phyloP scores from a whole-genome alignment of 345 rosid genomes.

The Brassica nigra region DNA sequence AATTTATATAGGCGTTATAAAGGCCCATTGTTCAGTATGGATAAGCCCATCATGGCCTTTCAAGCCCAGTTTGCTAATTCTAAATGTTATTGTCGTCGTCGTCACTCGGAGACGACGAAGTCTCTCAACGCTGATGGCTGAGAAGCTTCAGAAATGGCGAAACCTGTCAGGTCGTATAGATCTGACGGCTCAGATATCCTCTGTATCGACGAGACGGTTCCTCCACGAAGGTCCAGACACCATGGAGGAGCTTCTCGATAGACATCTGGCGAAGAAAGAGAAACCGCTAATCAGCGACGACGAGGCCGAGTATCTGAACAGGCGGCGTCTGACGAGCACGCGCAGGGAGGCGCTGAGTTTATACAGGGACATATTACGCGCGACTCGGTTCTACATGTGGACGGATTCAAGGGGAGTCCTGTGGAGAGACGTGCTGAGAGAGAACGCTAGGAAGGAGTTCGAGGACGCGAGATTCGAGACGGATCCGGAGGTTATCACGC shows the following conservation, averaged over 20 bases:
- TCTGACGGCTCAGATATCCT: not conserved
- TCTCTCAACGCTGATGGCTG: not conserved
- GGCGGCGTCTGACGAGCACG: slow-evolving; percentile 65
- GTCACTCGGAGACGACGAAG: not conserved
- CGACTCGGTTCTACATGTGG: slow-evolving; percentile 81
- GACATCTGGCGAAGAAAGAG: slow-evolving; percentile 70
- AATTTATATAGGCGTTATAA: not conserved
- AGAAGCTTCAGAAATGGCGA: slow-evolving; percentile 43
- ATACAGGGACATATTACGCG: slow-evolving; percentile 83
- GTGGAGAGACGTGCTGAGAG: slow-evolving; percentile 82
- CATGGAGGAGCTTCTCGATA: slow-evolving; percentile 72
- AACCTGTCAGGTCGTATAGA: slow-evolving; percentile 28
- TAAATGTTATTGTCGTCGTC: slow-evolving; percentile 12
- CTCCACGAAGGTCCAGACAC: slow-evolving; percentile 85
- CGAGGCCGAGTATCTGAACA: slow-evolving; percentile 60
- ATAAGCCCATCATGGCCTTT: not conserved
- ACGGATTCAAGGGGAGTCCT: slow-evolving; percentile 63
- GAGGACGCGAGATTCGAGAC: slow-evolving; percentile 80
- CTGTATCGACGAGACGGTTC: slow-evolving; percentile 22
- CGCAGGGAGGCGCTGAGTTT: slow-evolving; percentile 76
- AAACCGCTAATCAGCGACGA: slow-evolving; percentile 52
- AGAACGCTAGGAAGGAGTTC: slow-evolving; percentile 80
- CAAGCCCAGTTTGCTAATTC: not conserved
- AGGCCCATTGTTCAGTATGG: not conserved
- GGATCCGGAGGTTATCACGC: slow-evolving; percentile 77